Evolutionary conservation across 1,284 basidiomycete genomes (phyloP).

Genomic region (Trichosporon sp.): DNA sequence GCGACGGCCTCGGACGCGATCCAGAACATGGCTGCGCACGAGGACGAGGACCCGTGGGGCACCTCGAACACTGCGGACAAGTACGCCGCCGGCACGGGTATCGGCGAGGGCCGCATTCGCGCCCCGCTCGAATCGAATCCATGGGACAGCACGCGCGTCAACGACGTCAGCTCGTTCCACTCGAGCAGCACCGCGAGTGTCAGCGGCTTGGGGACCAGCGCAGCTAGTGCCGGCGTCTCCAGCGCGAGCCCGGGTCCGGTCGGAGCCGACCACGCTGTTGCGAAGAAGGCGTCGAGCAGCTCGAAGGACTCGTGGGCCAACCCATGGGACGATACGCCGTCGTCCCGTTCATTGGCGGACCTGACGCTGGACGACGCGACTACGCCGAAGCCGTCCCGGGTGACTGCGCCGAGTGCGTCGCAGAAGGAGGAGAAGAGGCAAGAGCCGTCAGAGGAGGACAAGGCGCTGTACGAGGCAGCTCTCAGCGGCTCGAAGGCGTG

Average conservation of each 20-base stretch:
- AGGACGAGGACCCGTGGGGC: slow-evolving; percentile 35
- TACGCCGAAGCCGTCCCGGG: neutral
- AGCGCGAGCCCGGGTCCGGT: neutral
- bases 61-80: neutral
- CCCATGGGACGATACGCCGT: slow-evolving; percentile 33
- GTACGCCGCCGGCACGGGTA: slow-evolving; percentile 36
- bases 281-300: slow-evolving; percentile 4
- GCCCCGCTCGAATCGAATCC: slow-evolving; percentile 33
- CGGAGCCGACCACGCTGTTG: neutral
- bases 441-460: slow-evolving; percentile 5
- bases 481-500: slow-evolving; percentile 50
- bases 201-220: neutral
- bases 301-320: slow-evolving; percentile 25
- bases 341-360: slow-evolving; percentile 22
- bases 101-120: slow-evolving; percentile 32
- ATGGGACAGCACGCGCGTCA: slow-evolving; percentile 25
- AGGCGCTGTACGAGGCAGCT: slow-evolving; percentile 39
- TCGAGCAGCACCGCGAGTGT: neutral
- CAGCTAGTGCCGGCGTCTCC: neutral
- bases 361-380: slow-evolving; percentile 26
- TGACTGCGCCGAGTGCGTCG: neutral
- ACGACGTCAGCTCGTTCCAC: neutral
- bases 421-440: neutral
- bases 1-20: slow-evolving; percentile 49
- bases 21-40: slow-evolving; percentile 41